Evolutionary conservation across 192 early-diverging fungal genomes (phyloP), one percentile per base, ranked within the genome.

Genomic region (Chytriomyces sp.): DNA sequence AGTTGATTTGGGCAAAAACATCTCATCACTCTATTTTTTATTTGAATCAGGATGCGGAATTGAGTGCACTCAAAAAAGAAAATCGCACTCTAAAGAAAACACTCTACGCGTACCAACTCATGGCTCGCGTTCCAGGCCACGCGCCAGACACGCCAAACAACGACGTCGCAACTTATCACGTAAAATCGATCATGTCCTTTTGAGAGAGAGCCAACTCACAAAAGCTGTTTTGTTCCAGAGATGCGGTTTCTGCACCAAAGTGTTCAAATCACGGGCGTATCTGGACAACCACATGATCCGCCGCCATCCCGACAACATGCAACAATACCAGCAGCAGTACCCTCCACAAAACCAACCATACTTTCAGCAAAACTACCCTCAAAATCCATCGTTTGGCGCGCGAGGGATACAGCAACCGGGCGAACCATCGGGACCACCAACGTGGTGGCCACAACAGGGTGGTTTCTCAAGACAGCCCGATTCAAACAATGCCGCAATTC

Each of bases 51-150:
- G 45, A 5, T 2, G 46, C 50, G 45, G 81, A 86, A 44, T 16
- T 83, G 10, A 67, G 70, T 5, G 75, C 57, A 9, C 23, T 81
- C 13, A 78, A 81, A 69, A 87, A 87, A 62, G 85, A 89, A 57
- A 78, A 79, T 24, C 66, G 84, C 26, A 67, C 77, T n/a, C 67
- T 88, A 5, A 77, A 84, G 48, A 89, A 89, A 53, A 72, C 80
- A 24, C 28, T 86, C 9, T 86, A 82, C 62, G 85, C 86, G 7
- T 89, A 86, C 59, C 84, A 89, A 75, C 63, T 89, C 18, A 85
- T 87, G 86, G 76, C 82, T 26, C 86, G 88, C 59, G 67, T 84
- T 26, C 81, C 87, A 11, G 81, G 77, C 8, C 69, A 61, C 43
- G 61, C 23, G 6, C 45, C 63, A 5, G 61, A 45, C 47, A 50